Percentiles rank a stretch among this genome's conserved stretches.
phyloP scores from a whole-genome alignment of 345 rosid species.

The Rhodomyrtus tomentosa region DNA sequence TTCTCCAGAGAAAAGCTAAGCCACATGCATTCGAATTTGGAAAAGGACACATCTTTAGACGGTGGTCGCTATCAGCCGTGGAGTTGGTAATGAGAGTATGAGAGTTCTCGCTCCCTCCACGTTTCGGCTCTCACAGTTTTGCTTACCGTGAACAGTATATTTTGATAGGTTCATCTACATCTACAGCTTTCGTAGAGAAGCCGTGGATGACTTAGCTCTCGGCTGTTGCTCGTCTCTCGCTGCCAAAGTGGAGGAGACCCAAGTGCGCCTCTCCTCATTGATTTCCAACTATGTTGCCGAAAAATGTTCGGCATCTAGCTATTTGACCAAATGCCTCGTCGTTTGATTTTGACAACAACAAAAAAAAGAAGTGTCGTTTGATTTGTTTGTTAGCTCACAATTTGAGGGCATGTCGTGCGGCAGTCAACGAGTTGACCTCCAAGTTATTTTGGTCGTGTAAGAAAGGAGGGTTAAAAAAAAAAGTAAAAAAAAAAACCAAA shows the following conservation, averaged over 20 bases:
- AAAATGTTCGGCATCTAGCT: not conserved
- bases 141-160: slow-evolving; percentile 42
- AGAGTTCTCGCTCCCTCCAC: too few relatives aligned
- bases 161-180: slow-evolving; percentile 63
- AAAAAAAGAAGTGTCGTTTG: not conserved
- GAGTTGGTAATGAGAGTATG: not conserved
- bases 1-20: not conserved
- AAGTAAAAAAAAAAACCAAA: not conserved
- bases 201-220: slow-evolving; percentile 63
- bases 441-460: not conserved
- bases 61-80: slow-evolving; percentile 36
- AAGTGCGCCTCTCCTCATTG: too few relatives aligned
- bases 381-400: not conserved
- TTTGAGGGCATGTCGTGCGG: not conserved
- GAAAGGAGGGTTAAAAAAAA: not conserved
- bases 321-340: not conserved
- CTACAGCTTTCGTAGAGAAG: slow-evolving; percentile 24
- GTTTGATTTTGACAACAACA: too few relatives aligned
- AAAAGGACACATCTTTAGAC: slow-evolving; percentile 14
- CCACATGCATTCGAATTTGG: slow-evolving; percentile 7
- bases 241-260: slow-evolving; percentile 24
- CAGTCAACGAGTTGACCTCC: not conserved
- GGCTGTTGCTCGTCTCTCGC: too few relatives aligned
- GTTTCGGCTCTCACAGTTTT: too few relatives aligned
- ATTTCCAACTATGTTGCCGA: too few relatives aligned